A percentile compares a stretch with the other conserved stretches of the same genome.
phyloP scores from a whole-genome alignment of 2,329 filamentous ascomycete species.

The Diplodia mutila region DNA sequence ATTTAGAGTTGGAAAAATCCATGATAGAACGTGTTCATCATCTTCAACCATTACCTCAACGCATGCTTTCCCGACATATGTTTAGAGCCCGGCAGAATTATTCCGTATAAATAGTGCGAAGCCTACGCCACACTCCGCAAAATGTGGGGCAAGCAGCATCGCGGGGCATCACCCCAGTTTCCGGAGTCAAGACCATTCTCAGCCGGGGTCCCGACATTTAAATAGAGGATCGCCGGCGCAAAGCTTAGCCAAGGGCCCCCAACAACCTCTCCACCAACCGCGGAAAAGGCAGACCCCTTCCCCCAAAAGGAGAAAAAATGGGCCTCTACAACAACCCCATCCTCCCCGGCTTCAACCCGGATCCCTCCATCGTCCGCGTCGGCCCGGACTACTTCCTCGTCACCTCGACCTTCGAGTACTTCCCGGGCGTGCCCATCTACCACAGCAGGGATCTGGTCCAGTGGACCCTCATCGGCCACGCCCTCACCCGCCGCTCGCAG shows the following conservation, averaged over 20 bases:
- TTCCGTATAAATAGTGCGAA: background rate
- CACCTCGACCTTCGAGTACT: slow-evolving; percentile 66
- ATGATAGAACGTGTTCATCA: background rate
- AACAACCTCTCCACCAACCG: background rate
- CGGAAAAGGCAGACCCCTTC: no score
- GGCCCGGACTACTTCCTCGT: slow-evolving; percentile 60
- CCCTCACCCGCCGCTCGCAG: slow-evolving; percentile 55
- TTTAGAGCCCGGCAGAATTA: background rate
- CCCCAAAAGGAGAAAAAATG: no score
- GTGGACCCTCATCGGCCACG: slow-evolving; percentile 59
- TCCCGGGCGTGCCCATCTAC: slow-evolving; percentile 65
- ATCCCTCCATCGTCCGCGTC: slow-evolving; percentile 60
- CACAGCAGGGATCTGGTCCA: slow-evolving; percentile 58
- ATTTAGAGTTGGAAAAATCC: background rate
- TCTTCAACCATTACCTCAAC: background rate
- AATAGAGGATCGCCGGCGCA: background rate
- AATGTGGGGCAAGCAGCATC: background rate
- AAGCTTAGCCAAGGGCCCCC: background rate
- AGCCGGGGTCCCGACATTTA: background rate
- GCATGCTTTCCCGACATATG: background rate
- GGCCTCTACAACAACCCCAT: slow-evolving; percentile 51
- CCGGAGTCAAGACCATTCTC: background rate
- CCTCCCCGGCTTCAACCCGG: slow-evolving; percentile 64
- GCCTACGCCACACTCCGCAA: background rate
- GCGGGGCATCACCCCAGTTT: background rate